Evolutionary conservation across 2,329 filamentous ascomycete species (phyloP).

Genomic region (Pseudomassariella vexata): DNA sequence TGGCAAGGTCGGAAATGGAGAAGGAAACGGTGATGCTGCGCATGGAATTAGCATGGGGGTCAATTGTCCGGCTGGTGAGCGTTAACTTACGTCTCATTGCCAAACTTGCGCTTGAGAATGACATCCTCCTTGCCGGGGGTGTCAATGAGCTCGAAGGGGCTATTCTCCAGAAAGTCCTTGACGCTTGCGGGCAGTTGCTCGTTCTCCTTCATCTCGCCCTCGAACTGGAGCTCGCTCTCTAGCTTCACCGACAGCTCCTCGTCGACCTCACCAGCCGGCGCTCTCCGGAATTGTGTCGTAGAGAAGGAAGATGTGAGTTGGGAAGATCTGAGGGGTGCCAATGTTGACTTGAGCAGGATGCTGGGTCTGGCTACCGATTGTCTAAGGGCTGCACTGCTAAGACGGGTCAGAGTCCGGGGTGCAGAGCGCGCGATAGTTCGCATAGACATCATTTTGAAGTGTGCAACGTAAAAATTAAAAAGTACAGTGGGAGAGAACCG

Average conservation of each 20-base stretch:
- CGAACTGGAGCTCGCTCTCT: slow-evolving; percentile 74
- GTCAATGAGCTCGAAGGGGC: slow-evolving; percentile 78
- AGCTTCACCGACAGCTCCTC: slow-evolving; percentile 83
- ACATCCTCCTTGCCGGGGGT: slow-evolving; percentile 82
- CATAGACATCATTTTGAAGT: slow-evolving; percentile 61
- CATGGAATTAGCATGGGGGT: slow-evolving; percentile 25
- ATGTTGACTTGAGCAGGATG: slow-evolving; percentile 41
- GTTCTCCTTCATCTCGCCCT: slow-evolving; percentile 71
- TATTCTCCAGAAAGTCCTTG: slow-evolving; percentile 83
- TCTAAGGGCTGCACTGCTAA: slow-evolving; percentile 45
- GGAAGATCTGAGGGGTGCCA: slow-evolving; percentile 27
- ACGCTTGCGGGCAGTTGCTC: slow-evolving; percentile 70
- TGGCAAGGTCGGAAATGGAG: slow-evolving; percentile 76
- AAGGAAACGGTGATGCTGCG: slow-evolving; percentile 72
- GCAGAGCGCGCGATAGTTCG: slow-evolving; percentile 60
- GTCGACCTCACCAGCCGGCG: slow-evolving; percentile 50
- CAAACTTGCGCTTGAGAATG: slow-evolving; percentile 72
- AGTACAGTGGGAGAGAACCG: background rate
- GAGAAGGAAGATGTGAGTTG: slow-evolving; percentile 45
- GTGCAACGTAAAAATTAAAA: background rate
- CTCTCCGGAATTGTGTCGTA: slow-evolving; percentile 36
- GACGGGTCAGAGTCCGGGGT: slow-evolving; percentile 57
- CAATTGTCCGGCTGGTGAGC: slow-evolving; percentile 1
- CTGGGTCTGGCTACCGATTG: slow-evolving; percentile 44
- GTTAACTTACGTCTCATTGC: slow-evolving; percentile 73